Base-by-base conservation (phyloP, 2,329 filamentous ascomycete genomes). In the Ceratocystis ficicola region DNA sequence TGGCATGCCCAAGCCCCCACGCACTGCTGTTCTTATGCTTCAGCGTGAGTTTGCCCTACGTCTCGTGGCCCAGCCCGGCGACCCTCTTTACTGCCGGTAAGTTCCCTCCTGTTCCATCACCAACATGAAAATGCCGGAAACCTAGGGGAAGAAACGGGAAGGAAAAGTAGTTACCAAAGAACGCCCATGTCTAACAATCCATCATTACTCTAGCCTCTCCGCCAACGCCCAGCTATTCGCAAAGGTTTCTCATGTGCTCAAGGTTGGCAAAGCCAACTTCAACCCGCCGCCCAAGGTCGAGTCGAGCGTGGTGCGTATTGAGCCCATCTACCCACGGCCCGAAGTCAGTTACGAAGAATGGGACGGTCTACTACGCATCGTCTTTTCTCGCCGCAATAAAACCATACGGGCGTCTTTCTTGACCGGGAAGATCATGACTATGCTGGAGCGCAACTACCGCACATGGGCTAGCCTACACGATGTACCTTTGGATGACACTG, bases 211-310 rank as follows among this genome's bases (percentile, higher is more conserved):
- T 48, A 67, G 66, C n/a, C 80, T 97, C 30, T 89, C 85, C 1
- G 93, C 96, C 67, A 97, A 97, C 72, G 90, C 89, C 20, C 93
- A 97, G 74, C 95, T 97, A 81, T 96, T 79, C 74, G 89, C 80
- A 68, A 80, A 79, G 68, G 80, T 81, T 71, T 79, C 78, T n/a
- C 79, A 82, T 74, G 85, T 95, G 70, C 90, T 95, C 86, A 96
- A 96, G 77, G 93, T 97, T 59, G 91, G 92, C 69, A 89, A 87
- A 76, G 94, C 95, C 76, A 97, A 97, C 78, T 99, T 97, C 82
- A 90, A 90, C 69, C 94, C 94, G 0, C 93, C 94, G 0, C 94
- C 94, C 7, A 84, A 90, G 72, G 94, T 99, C 67, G 94, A 99
- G 76, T 90, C 86, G 6, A 92, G 88, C 67, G 92, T 96, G 5